A percentile compares a stretch with the other conserved stretches of the same genome.
Conservation (phyloP, 1,284 basidiomycete species). For the Gastroboletus turbinatus region DNA sequence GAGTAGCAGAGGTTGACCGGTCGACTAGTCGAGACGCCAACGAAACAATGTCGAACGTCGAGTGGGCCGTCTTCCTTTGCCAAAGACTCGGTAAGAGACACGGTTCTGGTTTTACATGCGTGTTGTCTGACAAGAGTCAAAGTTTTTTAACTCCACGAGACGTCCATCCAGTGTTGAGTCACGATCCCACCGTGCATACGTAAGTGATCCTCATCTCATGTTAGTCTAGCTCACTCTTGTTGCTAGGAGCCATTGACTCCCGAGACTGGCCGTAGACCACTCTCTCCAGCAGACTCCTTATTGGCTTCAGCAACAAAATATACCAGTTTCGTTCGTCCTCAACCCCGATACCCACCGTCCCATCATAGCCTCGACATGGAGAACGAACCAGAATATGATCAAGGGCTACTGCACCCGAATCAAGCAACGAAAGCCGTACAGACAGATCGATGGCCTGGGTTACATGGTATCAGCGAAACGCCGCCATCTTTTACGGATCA, state of each 20-base stretch:
- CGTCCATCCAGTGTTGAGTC: constrained; percentile 38
- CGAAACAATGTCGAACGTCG: constrained; percentile 40
- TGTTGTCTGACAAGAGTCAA: constrained; percentile 10
- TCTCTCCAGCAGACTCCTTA: constrained; percentile 56
- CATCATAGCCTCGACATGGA: constrained; percentile 51
- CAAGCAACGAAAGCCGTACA: constrained; percentile 67
- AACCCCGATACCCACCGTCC: constrained; percentile 37
- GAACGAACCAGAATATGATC: constrained; percentile 41
- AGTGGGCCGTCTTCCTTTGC: constrained; percentile 42
- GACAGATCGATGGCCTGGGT: constrained; percentile 52
- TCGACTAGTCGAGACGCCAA: constrained; percentile 39
- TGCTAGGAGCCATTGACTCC: constrained; percentile 60
- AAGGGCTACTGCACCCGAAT: constrained; percentile 37
- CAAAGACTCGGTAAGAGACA: constrained; percentile 37
- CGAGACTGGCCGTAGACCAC: constrained; percentile 53
- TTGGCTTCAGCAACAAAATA: constrained; percentile 43
- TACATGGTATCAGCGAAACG: constrained; percentile 33
- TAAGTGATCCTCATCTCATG: constrained; percentile 29
- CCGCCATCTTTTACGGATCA: constrained; percentile 43
- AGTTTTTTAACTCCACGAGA: constrained; percentile 24
- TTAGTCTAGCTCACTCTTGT: constrained; percentile 8
- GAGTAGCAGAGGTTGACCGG: constrained; percentile 16
- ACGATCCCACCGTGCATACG: constrained; percentile 39
- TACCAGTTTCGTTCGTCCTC: constrained; percentile 41
- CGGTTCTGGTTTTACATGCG: background rate